Base-by-base conservation (phyloP, 108 stramenopile genomes). In the Cyclotella cryptica region DNA sequence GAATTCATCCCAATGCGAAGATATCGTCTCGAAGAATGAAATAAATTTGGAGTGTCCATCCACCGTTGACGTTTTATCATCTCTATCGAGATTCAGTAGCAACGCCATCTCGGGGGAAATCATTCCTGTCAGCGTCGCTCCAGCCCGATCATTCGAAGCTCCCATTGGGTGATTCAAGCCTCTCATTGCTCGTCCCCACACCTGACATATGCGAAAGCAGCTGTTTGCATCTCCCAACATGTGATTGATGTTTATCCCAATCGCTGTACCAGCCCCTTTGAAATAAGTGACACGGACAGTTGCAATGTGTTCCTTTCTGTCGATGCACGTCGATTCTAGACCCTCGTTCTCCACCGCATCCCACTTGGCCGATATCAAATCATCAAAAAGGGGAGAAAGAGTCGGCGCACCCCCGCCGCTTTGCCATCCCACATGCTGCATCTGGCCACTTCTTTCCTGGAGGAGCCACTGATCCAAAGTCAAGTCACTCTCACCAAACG, bases 41-140 rank as follows among this genome's bases (percentile, higher is more conserved):
- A 30, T 14, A 14, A 12, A 10, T 2, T 7, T 35, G 10, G 12
- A 39, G 4, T 29, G 35, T 39, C 14, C 1, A 58, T 62, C 21
- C 47, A 11, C 30, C 0, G 53, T n/a, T 24, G 21, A 15, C 3
- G 21, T 29, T 13, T 27, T 5, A 61, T 55, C 39, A 61, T 55
- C 39, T 39, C 13, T 35, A 3, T 43, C 65, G 8, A 80, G 69
- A 24, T 51, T 51, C 59, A 76, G n/a, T 5, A 74, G 8, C 22
- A 43, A 57, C 18, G 75, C 68, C 61, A 71, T 63, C 62, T 70
- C 75, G 17, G 42, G 64, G 3, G 42, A 71, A 14, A 71, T 61
- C 80, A 81, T 81, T 10, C 80, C 80, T n/a, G 75, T 47, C 30
- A 68, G 43, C 10, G 80, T 76, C 26, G 75, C 80, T 9, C 39